These are phyloP conservation scores for Mycothermus thermophilus DNA, from an alignment of 495 filamentous ascomycete genomes.

Conservation along the genomic window DNA sequence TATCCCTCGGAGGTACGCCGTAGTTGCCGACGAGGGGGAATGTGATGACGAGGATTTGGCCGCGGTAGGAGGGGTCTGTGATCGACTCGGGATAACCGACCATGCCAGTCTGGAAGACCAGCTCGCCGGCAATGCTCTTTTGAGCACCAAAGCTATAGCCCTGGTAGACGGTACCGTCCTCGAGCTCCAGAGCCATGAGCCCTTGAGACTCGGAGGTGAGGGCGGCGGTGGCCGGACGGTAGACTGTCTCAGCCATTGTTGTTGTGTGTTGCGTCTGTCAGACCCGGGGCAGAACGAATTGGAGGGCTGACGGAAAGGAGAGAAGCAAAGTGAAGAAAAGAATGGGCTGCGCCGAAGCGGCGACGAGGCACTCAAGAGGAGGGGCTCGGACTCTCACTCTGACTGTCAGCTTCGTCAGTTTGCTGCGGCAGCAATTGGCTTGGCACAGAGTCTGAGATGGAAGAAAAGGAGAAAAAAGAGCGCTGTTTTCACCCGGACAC, in stretches of 20 bases:
- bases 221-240: slow-evolving; percentile 43
- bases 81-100: slow-evolving; percentile 97
- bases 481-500: background rate
- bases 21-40: slow-evolving; percentile 98
- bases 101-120: slow-evolving; percentile 99
- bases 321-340: background rate
- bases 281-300: too few relatives aligned
- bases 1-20: slow-evolving; percentile 76
- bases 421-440: background rate
- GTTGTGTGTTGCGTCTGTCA: too few relatives aligned
- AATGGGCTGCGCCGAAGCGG: too few relatives aligned
- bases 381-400: too few relatives aligned
- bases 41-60: slow-evolving; percentile 96
- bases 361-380: too few relatives aligned
- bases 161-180: slow-evolving; percentile 78
- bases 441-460: background rate
- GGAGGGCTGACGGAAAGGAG: slow-evolving; percentile 1
- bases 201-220: slow-evolving; percentile 36
- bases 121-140: slow-evolving; percentile 83
- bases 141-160: slow-evolving; percentile 90
- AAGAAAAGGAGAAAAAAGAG: slow-evolving; percentile 1
- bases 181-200: slow-evolving; percentile 69
- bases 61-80: slow-evolving; percentile 97
- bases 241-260: slow-evolving; percentile 27
- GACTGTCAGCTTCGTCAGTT: too few relatives aligned